Evolutionary conservation across 225 moss, liverwort and hornwort species (phyloP), one percentile per base, ranked within the genome.

Genomic region (Ulota crispa): DNA sequence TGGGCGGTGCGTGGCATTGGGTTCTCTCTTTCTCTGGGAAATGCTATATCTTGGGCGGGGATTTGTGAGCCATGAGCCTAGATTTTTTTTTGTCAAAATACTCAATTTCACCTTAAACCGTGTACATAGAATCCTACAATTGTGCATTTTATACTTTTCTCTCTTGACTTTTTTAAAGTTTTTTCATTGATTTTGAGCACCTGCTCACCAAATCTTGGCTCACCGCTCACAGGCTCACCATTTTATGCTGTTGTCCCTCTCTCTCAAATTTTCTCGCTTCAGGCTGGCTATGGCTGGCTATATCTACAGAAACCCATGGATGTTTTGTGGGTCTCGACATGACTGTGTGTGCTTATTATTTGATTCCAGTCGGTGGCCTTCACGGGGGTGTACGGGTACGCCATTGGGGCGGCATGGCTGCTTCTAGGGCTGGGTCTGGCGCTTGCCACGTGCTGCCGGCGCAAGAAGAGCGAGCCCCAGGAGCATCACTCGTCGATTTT

Each of bases 1-100:
- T 94, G 94, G 93, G 94, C 91, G 90, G 94, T 94, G n/a, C n/a
- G n/a, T n/a, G n/a, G n/a, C n/a, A n/a, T n/a, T n/a, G 76, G 21
- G 79, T 80, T 31, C n/a, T 8, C 3, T 50, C 16, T 5, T 41
- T 31, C 12, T 30, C 39, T n/a, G n/a, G n/a, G n/a, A n/a, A n/a
- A n/a, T n/a, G n/a, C n/a, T n/a, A n/a, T 32, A 32, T 32, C 4
- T 2, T 32, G 32, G 4, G 32, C 32, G 4, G 32, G 32, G 32
- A 32, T 32, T 4, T 32, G 32, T 32, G 32, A 32, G 32, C 32
- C 32, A 32, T 32, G 32, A 32, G 32, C 32, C 32, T 4, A 32
- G 32, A 32, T n/a, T n/a, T 32, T 32, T 32, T 32, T 32, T 32
- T 32, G 32, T 32, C 4, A 32, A 32, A 32, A 32, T 32, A 4